Conservation (phyloP, 2,329 filamentous ascomycete species). For the Hymenoscyphus fraxineus region DNA sequence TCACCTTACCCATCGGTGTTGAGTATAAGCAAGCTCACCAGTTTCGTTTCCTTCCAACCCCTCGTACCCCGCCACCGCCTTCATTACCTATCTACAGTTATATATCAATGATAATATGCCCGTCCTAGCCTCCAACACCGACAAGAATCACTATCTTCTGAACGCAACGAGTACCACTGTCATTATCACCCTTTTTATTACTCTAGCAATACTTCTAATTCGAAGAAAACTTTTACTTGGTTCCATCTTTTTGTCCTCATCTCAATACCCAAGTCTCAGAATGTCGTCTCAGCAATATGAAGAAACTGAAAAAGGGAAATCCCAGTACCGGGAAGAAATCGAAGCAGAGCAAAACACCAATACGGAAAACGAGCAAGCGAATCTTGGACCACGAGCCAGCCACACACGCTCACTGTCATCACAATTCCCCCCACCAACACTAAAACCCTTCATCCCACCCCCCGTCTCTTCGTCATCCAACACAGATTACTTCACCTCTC, state of each 20-base stretch:
- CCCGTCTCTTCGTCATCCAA: slow-evolving; percentile 7
- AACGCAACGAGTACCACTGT: neutral
- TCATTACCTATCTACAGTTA: neutral
- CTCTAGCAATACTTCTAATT: neutral
- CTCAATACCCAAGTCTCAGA: slow-evolving; percentile 4
- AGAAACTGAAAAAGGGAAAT: slow-evolving; percentile 2
- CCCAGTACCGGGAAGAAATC: neutral
- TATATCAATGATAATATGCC: slow-evolving; percentile 8
- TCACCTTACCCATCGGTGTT: slow-evolving; percentile 8
- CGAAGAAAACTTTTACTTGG: slow-evolving; percentile 1
- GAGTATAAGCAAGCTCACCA: slow-evolving; percentile 5
- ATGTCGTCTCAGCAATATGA: slow-evolving; percentile 2
- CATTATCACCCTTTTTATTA: neutral
- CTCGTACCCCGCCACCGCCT: slow-evolving; percentile 9
- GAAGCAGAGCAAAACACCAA: neutral
- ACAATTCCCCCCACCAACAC: slow-evolving; percentile 8
- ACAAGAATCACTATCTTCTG: slow-evolving; percentile 1
- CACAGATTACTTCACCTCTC: slow-evolving; percentile 8
- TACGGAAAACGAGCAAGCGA: neutral
- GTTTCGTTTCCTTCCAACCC: slow-evolving; percentile 10
- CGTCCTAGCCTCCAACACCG: slow-evolving; percentile 1
- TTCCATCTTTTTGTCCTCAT: slow-evolving; percentile 2
- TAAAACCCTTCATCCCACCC: slow-evolving; percentile 7
- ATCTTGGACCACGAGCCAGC: neutral
- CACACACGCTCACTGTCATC: slow-evolving; percentile 7